These are phyloP conservation scores for Ceratobasidium theobromae DNA, from an alignment of 1,284 basidiomycete species.

Conservation along the genomic window DNA sequence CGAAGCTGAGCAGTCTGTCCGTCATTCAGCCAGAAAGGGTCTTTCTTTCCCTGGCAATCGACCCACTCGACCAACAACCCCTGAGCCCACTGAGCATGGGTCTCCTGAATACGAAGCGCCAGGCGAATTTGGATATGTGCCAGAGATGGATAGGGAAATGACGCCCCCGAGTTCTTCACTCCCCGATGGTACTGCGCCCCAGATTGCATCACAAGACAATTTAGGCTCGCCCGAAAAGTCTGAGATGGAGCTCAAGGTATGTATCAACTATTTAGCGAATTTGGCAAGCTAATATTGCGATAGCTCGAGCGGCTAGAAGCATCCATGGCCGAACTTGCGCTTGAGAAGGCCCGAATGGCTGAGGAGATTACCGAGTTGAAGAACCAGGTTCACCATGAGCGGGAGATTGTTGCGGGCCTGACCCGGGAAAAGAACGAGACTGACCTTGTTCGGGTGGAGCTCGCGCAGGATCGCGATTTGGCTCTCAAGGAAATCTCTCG, in stretches of 20 bases:
- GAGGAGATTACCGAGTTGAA: conserved; percentile 13
- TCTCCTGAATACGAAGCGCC: conserved; percentile 26
- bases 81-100: conserved; percentile 21
- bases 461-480: conserved; percentile 9
- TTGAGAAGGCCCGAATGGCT: conserved; percentile 19
- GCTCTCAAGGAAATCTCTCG: neutral
- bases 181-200: neutral
- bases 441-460: conserved; percentile 12
- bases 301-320: conserved; percentile 9
- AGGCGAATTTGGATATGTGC: neutral
- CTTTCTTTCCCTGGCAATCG: conserved; percentile 10
- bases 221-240: neutral
- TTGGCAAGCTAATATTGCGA: neutral
- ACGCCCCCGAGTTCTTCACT: conserved; percentile 7
- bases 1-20: neutral
- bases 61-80: conserved; percentile 17
- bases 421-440: conserved; percentile 10
- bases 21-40: neutral
- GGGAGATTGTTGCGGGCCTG: neutral
- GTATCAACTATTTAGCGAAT: neutral
- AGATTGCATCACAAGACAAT: neutral
- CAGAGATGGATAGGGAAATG: neutral
- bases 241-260: conserved; percentile 14
- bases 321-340: conserved; percentile 6
- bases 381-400: conserved; percentile 23